phyloP scores from a whole-genome alignment of 2,329 filamentous ascomycete genomes.

The Colletotrichum sp. region DNA sequence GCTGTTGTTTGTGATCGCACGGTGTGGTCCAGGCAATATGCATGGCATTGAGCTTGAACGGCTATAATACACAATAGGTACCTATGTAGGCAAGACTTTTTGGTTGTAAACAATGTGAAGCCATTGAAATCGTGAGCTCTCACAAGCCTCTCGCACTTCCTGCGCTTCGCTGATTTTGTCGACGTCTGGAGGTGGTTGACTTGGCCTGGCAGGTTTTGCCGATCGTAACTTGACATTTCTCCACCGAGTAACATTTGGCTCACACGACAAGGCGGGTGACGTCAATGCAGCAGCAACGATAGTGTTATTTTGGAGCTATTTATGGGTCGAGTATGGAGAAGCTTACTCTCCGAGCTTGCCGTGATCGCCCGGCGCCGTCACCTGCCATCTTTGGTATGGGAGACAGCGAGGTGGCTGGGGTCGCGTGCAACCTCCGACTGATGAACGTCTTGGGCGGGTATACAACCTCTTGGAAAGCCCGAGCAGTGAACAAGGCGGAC shows the following conservation, averaged over 20 bases:
- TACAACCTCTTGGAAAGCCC: fast-evolving
- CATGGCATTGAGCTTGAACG: no score
- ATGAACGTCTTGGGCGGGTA: not conserved
- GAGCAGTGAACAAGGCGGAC: no score
- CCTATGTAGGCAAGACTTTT: no score
- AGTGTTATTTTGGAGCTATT: not conserved
- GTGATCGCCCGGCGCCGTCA: not conserved
- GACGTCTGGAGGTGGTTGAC: not conserved
- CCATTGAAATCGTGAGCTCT: not conserved
- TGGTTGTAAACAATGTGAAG: not conserved
- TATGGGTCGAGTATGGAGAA: not conserved
- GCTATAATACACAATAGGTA: no score
- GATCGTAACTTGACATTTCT: not conserved
- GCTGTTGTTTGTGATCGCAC: not conserved
- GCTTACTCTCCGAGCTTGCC: not conserved
- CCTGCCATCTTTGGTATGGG: not conserved
- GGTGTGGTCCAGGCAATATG: not conserved
- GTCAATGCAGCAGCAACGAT: not conserved
- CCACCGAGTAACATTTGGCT: not conserved
- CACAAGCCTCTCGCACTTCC: not conserved
- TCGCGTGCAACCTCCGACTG: not conserved
- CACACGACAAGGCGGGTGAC: not conserved
- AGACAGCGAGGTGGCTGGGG: not conserved
- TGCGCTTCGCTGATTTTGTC: not conserved
- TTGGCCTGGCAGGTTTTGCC: not conserved